Percentiles rank a stretch among this genome's conserved stretches.
phyloP scores from a whole-genome alignment of 768 basidiomycete genomes.

The Lepiota subincarnata region DNA sequence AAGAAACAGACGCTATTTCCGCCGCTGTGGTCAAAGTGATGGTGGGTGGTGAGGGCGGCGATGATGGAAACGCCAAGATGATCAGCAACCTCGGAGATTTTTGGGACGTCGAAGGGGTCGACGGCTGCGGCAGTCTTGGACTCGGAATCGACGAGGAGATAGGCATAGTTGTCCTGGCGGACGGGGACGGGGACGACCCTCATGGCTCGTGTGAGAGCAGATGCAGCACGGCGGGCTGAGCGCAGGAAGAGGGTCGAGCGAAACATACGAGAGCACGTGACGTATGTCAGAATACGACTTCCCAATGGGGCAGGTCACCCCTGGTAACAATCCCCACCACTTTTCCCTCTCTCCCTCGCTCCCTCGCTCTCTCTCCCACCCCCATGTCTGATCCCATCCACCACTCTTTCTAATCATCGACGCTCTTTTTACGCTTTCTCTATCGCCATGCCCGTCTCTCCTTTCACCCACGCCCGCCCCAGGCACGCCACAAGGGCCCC shows the following conservation, averaged over 20 bases:
- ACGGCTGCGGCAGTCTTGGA: slow-evolving; percentile 71
- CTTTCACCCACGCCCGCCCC: background rate
- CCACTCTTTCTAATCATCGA: background rate
- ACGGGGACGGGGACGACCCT: slow-evolving; percentile 76
- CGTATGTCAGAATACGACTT: background rate
- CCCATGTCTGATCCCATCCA: background rate
- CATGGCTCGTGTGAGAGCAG: slow-evolving; percentile 39
- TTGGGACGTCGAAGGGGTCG: slow-evolving; percentile 75
- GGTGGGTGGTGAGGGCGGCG: slow-evolving; percentile 85
- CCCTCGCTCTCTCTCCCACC: background rate
- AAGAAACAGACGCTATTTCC: slow-evolving; percentile 65
- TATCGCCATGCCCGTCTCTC: background rate
- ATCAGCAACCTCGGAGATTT: slow-evolving; percentile 60
- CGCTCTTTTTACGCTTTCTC: background rate
- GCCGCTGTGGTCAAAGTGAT: slow-evolving; percentile 86
- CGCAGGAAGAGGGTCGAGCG: background rate
- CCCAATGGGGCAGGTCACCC: background rate
- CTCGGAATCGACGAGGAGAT: slow-evolving; percentile 69
- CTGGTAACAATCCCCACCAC: background rate
- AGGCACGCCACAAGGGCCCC: slow-evolving; percentile 4
- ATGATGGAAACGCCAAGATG: slow-evolving; percentile 60
- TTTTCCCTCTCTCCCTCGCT: background rate
- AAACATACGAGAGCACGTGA: slow-evolving; percentile 1
- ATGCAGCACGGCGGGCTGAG: background rate
- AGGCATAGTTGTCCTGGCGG: slow-evolving; percentile 81